phyloP scores from a whole-genome alignment of 805 yeast species.

The Starmerella vitae region DNA sequence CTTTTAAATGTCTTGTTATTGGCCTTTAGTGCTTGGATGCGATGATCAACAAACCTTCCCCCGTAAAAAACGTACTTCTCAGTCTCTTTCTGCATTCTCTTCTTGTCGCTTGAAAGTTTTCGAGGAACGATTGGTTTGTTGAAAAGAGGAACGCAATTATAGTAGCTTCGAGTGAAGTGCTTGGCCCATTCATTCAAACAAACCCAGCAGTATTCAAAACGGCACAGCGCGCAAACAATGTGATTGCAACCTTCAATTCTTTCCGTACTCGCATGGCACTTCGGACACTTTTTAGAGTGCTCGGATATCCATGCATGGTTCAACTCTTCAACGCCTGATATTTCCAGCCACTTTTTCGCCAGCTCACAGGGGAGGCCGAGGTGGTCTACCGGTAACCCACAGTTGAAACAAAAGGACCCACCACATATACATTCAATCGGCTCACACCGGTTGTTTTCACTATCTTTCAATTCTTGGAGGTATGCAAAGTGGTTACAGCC shows the following conservation, averaged over 20 bases:
- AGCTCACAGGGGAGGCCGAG: slow-evolving; percentile 69
- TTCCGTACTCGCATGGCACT: slow-evolving; percentile 67
- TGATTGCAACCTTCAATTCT: slow-evolving; percentile 97
- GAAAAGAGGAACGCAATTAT: slow-evolving; percentile 40
- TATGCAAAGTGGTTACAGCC: slow-evolving; percentile 14
- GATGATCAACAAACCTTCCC: slow-evolving; percentile 10
- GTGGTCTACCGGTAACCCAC: slow-evolving; percentile 58
- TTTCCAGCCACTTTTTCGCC: slow-evolving; percentile 57
- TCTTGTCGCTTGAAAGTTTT: too few relatives aligned
- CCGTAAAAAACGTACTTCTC: slow-evolving; percentile 6
- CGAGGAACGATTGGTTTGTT: background rate
- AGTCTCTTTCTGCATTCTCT: slow-evolving; percentile 2
- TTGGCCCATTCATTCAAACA: slow-evolving; percentile 63
- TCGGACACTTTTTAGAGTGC: slow-evolving; percentile 77
- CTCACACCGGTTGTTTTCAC: slow-evolving; percentile 32
- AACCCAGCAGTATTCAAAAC: slow-evolving; percentile 82
- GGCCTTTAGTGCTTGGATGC: slow-evolving; percentile 3
- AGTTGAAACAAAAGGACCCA: slow-evolving; percentile 67
- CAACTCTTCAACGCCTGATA: slow-evolving; percentile 77
- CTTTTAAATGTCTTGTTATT: slow-evolving; percentile 26
- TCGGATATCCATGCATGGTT: slow-evolving; percentile 76
- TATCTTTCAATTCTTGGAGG: slow-evolving; percentile 38
- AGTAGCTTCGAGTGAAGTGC: slow-evolving; percentile 47
- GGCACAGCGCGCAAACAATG: slow-evolving; percentile 75
- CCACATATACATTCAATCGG: slow-evolving; percentile 48